Base-by-base conservation (phyloP, 1,139 yeast species). In the Eremothecium sinecaudum region DNA sequence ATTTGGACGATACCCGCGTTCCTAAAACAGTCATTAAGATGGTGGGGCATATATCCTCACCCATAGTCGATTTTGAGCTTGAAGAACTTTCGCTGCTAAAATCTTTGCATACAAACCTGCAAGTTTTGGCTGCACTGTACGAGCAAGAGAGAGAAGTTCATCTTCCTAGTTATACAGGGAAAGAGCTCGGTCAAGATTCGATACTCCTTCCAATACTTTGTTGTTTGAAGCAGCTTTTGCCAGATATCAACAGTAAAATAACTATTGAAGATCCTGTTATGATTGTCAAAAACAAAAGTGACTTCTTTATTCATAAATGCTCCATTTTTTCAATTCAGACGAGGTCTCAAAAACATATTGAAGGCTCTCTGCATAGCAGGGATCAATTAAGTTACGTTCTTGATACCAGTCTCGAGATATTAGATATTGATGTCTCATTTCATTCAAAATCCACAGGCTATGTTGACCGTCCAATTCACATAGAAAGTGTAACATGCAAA, bases 21-120 rank as follows among this genome's bases (percentile, higher is more conserved):
- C 61, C 74, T 0, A 61, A 68, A 23, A 66, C 74, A 11, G 66
- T 71, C 24, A 67, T 74, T 1, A 63, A 69, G 8, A 38, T 74
- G 4, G 73, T 72, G 35, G 63, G 75, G 30, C 69, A 69, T 43
- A 56, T 73, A 2, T 57, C 75, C 48, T 58, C 66, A 49, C 53
- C 71, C 60, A 48, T 65, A 46, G 13, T 50, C 56, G 55, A 61
- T 58, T 33, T 63, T 58, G 30, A 50, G 61, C 29, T 42, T 58
- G 22, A 53, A 45, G 40, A 69, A 61, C 44, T 51, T 20, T 48
- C 61, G 7, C 43, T 53, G 36, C 28, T 47, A 33, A 48, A 50
- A 28, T 44, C 56, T 53, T 59, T 52, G 30, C 56, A 35, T 50
- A 54, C 37, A 20, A 53, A 51, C 35, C 40, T 50, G 13, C 46